A percentile compares a stretch with the other conserved stretches of the same genome.
Conservation (phyloP, 805 yeast genomes). For the Candida tallmaniae region DNA sequence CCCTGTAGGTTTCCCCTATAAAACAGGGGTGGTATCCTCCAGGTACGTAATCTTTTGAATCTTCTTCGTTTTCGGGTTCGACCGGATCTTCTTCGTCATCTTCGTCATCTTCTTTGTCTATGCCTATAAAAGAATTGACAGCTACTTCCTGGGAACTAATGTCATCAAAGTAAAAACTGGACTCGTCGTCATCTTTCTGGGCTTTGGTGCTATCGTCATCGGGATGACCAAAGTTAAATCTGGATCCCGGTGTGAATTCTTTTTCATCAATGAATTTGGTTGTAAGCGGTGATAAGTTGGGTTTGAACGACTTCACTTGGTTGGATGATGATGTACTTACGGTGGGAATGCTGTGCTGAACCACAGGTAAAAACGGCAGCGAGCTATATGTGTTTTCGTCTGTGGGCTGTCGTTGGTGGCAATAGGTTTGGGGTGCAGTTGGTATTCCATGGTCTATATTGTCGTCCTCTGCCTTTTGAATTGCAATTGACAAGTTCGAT, state of each 20-base stretch:
- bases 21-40: conserved; percentile 97
- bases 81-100: conserved; percentile 22
- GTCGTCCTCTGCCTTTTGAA: conserved; percentile 36
- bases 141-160: conserved; percentile 4
- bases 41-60: conserved; percentile 72
- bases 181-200: conserved; percentile 8
- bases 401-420: conserved; percentile 5
- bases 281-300: conserved; percentile 32
- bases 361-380: conserved; percentile 18
- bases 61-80: conserved; percentile 69
- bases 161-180: conserved; percentile 7
- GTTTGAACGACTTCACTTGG: conserved; percentile 29
- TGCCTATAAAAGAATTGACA: conserved; percentile 6
- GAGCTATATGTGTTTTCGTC: conserved; percentile 12
- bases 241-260: conserved; percentile 11
- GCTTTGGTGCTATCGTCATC: conserved; percentile 6
- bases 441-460: conserved; percentile 3
- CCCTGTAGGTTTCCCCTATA: conserved; percentile 80
- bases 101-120: conserved; percentile 18
- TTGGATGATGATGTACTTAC: conserved; percentile 29
- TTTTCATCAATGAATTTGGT: conserved; percentile 26
- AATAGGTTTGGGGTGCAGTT: conserved; percentile 6
- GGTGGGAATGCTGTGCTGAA: conserved; percentile 24
- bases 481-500: conserved; percentile 42
- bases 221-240: conserved; percentile 12